These are phyloP conservation scores for Cronartium ribicola DNA, from an alignment of 1,284 basidiomycete species.

Conservation along the genomic window DNA sequence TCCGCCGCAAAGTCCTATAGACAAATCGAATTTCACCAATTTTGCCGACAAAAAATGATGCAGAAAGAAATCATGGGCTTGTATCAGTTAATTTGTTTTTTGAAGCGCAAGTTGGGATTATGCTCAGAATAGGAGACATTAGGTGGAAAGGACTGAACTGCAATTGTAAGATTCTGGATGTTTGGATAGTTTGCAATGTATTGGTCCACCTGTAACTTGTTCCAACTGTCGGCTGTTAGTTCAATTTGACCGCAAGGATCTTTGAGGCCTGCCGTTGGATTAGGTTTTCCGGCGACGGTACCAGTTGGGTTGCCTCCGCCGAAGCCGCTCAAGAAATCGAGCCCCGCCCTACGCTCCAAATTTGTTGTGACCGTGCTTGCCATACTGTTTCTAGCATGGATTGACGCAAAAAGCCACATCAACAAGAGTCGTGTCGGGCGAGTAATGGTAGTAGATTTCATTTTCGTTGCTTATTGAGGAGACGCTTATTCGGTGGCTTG, in stretches of 20 bases:
- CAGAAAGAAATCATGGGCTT: neutral
- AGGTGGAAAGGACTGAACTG: neutral
- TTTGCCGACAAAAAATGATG: neutral
- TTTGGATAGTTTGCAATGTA: constrained; percentile 20
- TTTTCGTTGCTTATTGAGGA: too few species aligned
- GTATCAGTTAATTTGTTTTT: neutral
- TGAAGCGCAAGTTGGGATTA: neutral
- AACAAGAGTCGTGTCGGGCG: too few species aligned
- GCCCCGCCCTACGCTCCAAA: neutral
- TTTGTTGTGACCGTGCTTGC: neutral
- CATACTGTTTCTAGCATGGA: neutral
- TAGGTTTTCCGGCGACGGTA: neutral
- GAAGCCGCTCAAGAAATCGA: constrained; percentile 1
- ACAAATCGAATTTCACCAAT: neutral
- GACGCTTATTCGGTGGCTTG: too few species aligned
- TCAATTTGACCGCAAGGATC: constrained; percentile 8
- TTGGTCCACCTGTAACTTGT: constrained; percentile 9
- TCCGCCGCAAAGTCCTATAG: constrained; percentile 13
- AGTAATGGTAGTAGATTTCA: too few species aligned
- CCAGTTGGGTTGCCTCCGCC: neutral
- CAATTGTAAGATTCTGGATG: constrained; percentile 3
- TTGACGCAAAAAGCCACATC: neutral
- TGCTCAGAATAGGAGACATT: neutral
- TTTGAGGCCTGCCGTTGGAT: constrained; percentile 1
- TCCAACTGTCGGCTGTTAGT: constrained; percentile 9